phyloP scores from a whole-genome alignment of 2,329 filamentous ascomycete genomes.

The Fusarium verrucosum region DNA sequence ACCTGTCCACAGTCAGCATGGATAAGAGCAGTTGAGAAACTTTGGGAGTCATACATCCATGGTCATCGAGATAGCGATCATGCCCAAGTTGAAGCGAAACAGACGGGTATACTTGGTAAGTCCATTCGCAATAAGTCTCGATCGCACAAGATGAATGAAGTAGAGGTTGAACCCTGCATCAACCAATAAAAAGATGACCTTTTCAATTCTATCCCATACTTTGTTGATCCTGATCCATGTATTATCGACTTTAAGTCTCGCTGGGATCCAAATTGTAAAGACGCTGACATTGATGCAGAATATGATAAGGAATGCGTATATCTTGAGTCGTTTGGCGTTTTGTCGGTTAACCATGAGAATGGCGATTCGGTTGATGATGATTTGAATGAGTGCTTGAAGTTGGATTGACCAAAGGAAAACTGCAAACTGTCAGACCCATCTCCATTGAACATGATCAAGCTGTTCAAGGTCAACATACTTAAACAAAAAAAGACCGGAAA shows the following conservation, averaged over 20 bases:
- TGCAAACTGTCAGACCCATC: conserved; percentile 8
- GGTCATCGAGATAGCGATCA: conserved; percentile 46
- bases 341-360: conserved; percentile 56
- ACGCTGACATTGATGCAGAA: conserved; percentile 61
- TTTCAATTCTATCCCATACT: conserved; percentile 64
- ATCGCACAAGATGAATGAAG: conserved; percentile 59
- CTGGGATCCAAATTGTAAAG: conserved; percentile 64
- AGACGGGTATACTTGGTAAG: conserved; percentile 59
- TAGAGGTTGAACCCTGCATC: conserved; percentile 62
- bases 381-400: conserved; percentile 62
- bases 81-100: conserved; percentile 49
- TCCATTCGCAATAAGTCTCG: conserved; percentile 57
- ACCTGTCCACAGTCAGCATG: conserved; percentile 26
- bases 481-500: conserved; percentile 41
- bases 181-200: conserved; percentile 60
- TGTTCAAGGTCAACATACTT: conserved; percentile 5
- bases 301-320: conserved; percentile 55
- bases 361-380: conserved; percentile 65
- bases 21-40: fast-evolving
- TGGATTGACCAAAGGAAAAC: conserved; percentile 53
- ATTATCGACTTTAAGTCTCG: conserved; percentile 55
- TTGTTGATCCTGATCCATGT: conserved; percentile 57
- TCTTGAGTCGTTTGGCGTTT: conserved; percentile 54
- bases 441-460: background rate
- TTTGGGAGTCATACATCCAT: conserved; percentile 37